These are phyloP conservation scores for Pythium brachiatum DNA, from an alignment of 352 stramenopile species.

Conservation along the genomic window DNA sequence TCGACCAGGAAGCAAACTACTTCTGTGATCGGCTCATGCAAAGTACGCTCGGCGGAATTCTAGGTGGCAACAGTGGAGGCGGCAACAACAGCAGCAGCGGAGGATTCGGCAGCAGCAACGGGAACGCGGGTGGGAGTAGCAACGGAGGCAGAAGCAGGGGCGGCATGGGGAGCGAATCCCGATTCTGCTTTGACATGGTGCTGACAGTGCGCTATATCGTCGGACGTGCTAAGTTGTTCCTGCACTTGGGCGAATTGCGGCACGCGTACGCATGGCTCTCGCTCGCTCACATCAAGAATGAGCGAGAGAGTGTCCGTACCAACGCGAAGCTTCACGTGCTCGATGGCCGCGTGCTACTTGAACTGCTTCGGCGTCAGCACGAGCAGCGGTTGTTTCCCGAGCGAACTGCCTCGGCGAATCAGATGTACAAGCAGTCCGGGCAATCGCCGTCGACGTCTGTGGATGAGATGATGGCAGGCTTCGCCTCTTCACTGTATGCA, in stretches of 20 bases:
- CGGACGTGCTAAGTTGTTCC: slow-evolving; percentile 60
- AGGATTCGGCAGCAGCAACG: slow-evolving; percentile 55
- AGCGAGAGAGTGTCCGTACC: slow-evolving; percentile 64
- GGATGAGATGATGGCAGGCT: slow-evolving; percentile 55
- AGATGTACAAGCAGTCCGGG: slow-evolving; percentile 15
- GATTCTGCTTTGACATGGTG: slow-evolving; percentile 83
- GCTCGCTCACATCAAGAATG: slow-evolving; percentile 71
- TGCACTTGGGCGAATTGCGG: slow-evolving; percentile 48
- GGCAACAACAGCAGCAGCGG: slow-evolving; percentile 53
- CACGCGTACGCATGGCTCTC: slow-evolving; percentile 73
- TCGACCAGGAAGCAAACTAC: slow-evolving; percentile 73
- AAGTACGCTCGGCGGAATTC: slow-evolving; percentile 54
- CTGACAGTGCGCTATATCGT: slow-evolving; percentile 69
- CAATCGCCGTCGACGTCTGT: slow-evolving; percentile 15
- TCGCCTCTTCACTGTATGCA: slow-evolving; percentile 62
- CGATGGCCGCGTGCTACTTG: slow-evolving; percentile 58
- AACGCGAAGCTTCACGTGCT: slow-evolving; percentile 68
- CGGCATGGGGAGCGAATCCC: slow-evolving; percentile 71
- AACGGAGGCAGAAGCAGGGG: slow-evolving; percentile 53
- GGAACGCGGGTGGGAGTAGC: slow-evolving; percentile 56
- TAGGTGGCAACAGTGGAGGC: slow-evolving; percentile 46
- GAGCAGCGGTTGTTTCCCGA: slow-evolving; percentile 33
- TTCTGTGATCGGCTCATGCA: slow-evolving; percentile 68
- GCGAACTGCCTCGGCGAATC: slow-evolving; percentile 14
- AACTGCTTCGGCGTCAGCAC: slow-evolving; percentile 55